Conservation (phyloP, 345 rosid species). For the Eucalyptus tenuipes region DNA sequence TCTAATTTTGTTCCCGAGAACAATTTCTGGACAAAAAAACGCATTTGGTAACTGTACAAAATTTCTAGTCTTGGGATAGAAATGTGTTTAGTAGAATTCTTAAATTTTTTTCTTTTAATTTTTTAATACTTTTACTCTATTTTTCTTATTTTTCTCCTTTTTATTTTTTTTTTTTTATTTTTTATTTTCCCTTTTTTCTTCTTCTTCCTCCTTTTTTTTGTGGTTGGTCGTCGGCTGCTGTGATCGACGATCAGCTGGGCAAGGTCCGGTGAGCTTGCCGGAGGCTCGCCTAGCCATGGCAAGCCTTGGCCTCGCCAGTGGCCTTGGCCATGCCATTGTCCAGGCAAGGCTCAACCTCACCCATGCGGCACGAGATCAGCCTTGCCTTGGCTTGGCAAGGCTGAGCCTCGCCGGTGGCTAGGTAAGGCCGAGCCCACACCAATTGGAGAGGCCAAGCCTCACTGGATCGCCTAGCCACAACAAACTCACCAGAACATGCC, state of each 20-base stretch:
- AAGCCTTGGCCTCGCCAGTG: too few species aligned
- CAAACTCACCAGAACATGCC: rapidly evolving
- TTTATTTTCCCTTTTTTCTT: rapidly evolving
- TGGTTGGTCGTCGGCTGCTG: rapidly evolving
- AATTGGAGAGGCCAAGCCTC: too few species aligned
- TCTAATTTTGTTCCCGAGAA: rapidly evolving
- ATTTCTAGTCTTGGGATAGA: too few species aligned
- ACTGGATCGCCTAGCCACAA: rapidly evolving
- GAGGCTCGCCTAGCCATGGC: rapidly evolving
- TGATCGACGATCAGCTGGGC: rapidly evolving
- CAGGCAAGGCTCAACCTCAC: rapidly evolving
- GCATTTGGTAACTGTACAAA: rapidly evolving
- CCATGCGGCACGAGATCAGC: rapidly evolving
- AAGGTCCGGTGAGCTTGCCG: rapidly evolving
- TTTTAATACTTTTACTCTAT: too few species aligned
- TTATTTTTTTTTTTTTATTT: too few species aligned
- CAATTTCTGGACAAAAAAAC: rapidly evolving
- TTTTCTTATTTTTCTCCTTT: too few species aligned
- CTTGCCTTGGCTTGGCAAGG: too few species aligned
- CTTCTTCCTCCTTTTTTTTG: too few species aligned
- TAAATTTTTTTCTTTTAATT: too few species aligned
- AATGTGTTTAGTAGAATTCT: too few species aligned
- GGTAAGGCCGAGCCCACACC: too few species aligned
- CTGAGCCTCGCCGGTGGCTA: rapidly evolving
- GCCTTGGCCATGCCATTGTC: rapidly evolving